Evolutionary conservation across 78 protist species (phyloP).

Genomic region (Pigoraptor vietnamica): DNA sequence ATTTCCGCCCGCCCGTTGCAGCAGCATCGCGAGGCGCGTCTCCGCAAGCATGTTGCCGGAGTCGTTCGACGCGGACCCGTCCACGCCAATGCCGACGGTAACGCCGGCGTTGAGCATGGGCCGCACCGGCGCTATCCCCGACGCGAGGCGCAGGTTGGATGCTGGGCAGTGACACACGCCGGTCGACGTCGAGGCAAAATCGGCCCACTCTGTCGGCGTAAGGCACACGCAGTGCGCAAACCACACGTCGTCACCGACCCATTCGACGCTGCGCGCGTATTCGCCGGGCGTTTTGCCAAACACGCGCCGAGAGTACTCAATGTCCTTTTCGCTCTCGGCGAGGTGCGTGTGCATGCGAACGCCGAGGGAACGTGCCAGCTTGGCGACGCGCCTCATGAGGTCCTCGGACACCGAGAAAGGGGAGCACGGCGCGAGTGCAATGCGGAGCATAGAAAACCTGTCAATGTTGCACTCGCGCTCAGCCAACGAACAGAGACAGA

Average conservation of each 20-base stretch:
- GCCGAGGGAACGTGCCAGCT: neutral
- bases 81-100: neutral
- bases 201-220: neutral
- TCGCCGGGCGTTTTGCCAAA: neutral
- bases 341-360: neutral
- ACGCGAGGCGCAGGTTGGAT: neutral
- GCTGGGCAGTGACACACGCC: neutral
- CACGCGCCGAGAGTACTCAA: neutral
- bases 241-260: neutral
- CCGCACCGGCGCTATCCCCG: neutral
- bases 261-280: neutral
- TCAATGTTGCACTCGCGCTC: no score
- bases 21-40: neutral
- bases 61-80: neutral
- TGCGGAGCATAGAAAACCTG: neutral
- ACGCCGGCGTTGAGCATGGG: neutral
- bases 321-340: neutral
- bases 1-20: neutral
- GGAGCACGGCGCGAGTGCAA: neutral
- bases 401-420: neutral
- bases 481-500: no score
- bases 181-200: neutral
- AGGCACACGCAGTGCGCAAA: neutral
- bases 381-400: neutral
- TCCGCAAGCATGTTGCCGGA: neutral